A percentile compares a stretch with the other conserved stretches of the same genome.
Evolutionary conservation across 148 eudicot genomes (phyloP).

Genomic region (Camellia granthamiana): DNA sequence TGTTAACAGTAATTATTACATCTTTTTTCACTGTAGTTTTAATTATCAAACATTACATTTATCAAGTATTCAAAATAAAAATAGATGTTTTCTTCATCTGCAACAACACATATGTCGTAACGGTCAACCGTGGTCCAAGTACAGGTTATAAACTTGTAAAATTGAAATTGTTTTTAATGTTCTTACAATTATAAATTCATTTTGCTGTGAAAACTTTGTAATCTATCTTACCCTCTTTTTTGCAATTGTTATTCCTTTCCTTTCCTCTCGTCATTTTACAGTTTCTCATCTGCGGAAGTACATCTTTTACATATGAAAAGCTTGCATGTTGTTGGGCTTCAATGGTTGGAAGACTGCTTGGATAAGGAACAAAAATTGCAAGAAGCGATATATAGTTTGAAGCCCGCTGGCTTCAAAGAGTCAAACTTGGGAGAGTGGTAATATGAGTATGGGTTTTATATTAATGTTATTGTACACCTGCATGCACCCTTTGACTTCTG

Average conservation of each 20-base stretch:
- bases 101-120: not conserved
- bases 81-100: too few relatives aligned
- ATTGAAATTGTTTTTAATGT: not conserved
- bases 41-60: not conserved
- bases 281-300: constrained; percentile 61
- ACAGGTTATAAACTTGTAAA: not conserved
- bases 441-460: not conserved
- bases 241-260: not conserved
- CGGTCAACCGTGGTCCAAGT: not conserved
- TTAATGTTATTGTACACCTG: not conserved
- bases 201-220: not conserved
- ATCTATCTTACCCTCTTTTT: not conserved
- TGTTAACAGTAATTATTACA: not conserved
- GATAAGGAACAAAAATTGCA: constrained; percentile 48
- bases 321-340: constrained; percentile 57
- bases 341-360: constrained; percentile 84
- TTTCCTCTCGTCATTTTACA: constrained; percentile 10
- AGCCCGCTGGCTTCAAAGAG: constrained; percentile 49
- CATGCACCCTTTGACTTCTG: not conserved
- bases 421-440: constrained; percentile 43
- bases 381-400: constrained; percentile 60
- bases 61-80: not conserved
- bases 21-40: not conserved
- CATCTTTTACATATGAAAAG: constrained; percentile 40
- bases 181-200: not conserved